Conservation (phyloP, 257 asterid genomes). For the Asclepias syriaca region DNA sequence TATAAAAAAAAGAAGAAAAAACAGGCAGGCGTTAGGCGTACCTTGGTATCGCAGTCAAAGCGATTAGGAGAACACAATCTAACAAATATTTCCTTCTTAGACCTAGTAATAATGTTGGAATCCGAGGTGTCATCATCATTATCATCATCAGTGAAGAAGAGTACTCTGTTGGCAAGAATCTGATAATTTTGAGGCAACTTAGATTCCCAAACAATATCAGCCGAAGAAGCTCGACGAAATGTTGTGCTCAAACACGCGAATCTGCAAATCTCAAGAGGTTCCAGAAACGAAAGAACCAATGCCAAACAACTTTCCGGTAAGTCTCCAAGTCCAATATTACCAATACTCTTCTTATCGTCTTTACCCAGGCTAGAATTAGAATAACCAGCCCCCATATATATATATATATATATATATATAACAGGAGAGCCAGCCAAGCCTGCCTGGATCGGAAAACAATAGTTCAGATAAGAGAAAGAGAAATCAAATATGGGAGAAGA, state of each 20-base stretch:
- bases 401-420: no score
- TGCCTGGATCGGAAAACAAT: no score
- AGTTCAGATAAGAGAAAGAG: neutral
- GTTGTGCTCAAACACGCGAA: conserved; percentile 28
- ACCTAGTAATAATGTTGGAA: neutral
- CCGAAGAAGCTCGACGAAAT: conserved; percentile 39
- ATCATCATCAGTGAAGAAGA: conserved; percentile 1
- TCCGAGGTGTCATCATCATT: neutral
- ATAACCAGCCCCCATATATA: conserved; percentile 35
- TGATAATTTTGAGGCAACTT: conserved; percentile 45
- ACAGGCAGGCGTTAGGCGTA: neutral
- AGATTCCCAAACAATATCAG: conserved; percentile 44
- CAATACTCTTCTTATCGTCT: neutral
- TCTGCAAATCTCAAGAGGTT: conserved; percentile 36
- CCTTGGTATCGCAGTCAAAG: conserved; percentile 37
- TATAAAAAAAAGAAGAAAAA: no score
- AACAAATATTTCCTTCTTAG: conserved; percentile 38
- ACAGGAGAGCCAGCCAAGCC: no score
- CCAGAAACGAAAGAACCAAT: conserved; percentile 29
- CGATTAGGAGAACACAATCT: conserved; percentile 32
- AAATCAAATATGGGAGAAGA: neutral
- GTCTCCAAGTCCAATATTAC: conserved; percentile 24
- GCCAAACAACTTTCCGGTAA: conserved; percentile 59
- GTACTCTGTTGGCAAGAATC: conserved; percentile 24
- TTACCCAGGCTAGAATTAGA: conserved; percentile 27